A percentile compares a stretch with the other conserved stretches of the same genome.
These are phyloP conservation scores for Phytophthora fragariae DNA, from an alignment of 352 stramenopile species.

Conservation along the genomic window DNA sequence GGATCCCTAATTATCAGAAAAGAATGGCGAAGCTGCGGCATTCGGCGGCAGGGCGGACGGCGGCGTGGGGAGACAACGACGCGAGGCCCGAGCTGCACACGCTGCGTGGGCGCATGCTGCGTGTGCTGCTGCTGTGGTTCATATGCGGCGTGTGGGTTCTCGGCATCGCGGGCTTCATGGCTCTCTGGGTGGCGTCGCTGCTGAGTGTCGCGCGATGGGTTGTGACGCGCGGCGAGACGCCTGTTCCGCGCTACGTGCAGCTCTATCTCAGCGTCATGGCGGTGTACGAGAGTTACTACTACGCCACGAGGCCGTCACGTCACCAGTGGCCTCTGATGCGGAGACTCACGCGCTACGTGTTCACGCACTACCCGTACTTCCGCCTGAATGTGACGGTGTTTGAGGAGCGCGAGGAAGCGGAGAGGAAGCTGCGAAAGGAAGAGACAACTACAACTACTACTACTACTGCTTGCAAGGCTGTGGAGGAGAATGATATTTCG, in stretches of 20 bases:
- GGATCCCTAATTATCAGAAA: no score
- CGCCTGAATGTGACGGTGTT: slow-evolving; percentile 53
- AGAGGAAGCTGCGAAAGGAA: slow-evolving; percentile 2
- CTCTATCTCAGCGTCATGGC: slow-evolving; percentile 40
- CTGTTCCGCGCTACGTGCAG: slow-evolving; percentile 15
- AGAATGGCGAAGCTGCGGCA: slow-evolving; percentile 2
- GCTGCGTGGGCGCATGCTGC: slow-evolving; percentile 4
- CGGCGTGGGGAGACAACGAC: slow-evolving; percentile 32
- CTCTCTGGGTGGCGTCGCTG: slow-evolving; percentile 16
- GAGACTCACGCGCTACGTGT: slow-evolving; percentile 41
- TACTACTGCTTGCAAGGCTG: slow-evolving; percentile 3
- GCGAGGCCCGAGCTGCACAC: slow-evolving; percentile 25
- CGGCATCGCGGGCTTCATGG: slow-evolving; percentile 22
- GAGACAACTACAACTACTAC: neutral
- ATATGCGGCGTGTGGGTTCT: slow-evolving; percentile 36
- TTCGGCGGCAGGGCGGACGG: slow-evolving; percentile 11
- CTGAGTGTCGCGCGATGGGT: slow-evolving; percentile 10
- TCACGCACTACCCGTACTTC: slow-evolving; percentile 60
- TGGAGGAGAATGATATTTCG: slow-evolving; percentile 15
- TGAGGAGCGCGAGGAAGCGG: slow-evolving; percentile 31
- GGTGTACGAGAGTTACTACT: slow-evolving; percentile 54
- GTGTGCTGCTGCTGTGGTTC: slow-evolving; percentile 20
- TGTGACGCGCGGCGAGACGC: neutral
- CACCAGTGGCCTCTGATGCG: slow-evolving; percentile 54
- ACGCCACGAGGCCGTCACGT: slow-evolving; percentile 19